Conservation (phyloP, 768 basidiomycete species). For the Mycena haematopus region DNA sequence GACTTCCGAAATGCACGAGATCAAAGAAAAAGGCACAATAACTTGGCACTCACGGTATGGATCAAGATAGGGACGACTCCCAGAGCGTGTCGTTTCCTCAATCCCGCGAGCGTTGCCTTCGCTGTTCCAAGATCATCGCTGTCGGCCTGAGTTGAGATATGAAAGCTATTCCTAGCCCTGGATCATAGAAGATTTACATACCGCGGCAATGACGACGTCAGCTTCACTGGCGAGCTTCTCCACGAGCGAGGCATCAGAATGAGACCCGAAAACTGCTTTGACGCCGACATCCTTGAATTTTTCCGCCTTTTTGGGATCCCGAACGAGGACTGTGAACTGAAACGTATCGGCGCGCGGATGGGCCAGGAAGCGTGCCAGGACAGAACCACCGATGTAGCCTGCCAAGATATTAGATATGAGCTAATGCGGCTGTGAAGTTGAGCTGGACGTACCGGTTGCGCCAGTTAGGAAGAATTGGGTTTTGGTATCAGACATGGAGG, state of each 20-base stretch:
- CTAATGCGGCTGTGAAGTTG: too few relatives aligned
- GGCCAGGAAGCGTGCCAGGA: constrained; percentile 49
- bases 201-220: constrained; percentile 17
- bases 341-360: constrained; percentile 43
- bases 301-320: constrained; percentile 51
- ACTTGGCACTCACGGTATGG: constrained; percentile 60
- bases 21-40: background rate
- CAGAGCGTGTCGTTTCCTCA: constrained; percentile 51
- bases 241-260: constrained; percentile 49
- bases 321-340: constrained; percentile 52
- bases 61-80: constrained; percentile 57
- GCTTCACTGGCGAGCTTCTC: constrained; percentile 51
- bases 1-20: constrained; percentile 41
- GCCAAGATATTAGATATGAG: constrained; percentile 5
- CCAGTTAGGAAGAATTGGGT: constrained; percentile 51
- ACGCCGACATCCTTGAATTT: constrained; percentile 47
- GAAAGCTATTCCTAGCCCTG: too few relatives aligned
- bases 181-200: background rate
- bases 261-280: constrained; percentile 50
- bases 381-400: constrained; percentile 59
- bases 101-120: constrained; percentile 55
- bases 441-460: constrained; percentile 45
- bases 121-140: constrained; percentile 53
- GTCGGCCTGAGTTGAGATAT: constrained; percentile 43
- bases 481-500: constrained; percentile 36